These are phyloP conservation scores for Pseudogymnoascus destructans DNA, from an alignment of 2,329 filamentous ascomycete genomes.

Conservation along the genomic window DNA sequence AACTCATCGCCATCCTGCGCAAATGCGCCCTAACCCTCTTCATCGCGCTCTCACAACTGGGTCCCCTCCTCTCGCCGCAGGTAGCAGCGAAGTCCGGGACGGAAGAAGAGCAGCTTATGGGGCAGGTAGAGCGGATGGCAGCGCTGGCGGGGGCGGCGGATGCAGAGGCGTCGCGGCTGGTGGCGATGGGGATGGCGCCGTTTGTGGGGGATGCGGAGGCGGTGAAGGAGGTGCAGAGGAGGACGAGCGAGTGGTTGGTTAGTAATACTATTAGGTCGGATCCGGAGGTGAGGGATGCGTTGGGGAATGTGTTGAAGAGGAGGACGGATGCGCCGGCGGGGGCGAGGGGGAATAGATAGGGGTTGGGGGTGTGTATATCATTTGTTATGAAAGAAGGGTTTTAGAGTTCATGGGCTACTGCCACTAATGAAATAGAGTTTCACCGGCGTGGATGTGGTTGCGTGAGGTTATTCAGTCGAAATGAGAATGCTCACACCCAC, in stretches of 20 bases:
- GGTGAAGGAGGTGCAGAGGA: conserved; percentile 51
- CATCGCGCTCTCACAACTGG: conserved; percentile 72
- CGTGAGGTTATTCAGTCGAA: background rate
- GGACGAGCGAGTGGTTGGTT: conserved; percentile 76
- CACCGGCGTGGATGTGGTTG: background rate
- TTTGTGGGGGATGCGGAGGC: conserved; percentile 59
- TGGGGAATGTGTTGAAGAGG: conserved; percentile 53
- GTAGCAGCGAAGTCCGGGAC: conserved; percentile 25
- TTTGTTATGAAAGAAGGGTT: background rate
- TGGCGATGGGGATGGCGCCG: conserved; percentile 69
- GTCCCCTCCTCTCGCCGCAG: conserved; percentile 43
- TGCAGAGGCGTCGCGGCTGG: conserved; percentile 52
- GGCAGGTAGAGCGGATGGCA: conserved; percentile 57
- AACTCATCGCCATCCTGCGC: conserved; percentile 62
- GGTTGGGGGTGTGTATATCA: background rate
- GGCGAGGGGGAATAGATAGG: conserved; percentile 30
- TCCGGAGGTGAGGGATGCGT: conserved; percentile 68
- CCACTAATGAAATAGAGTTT: background rate
- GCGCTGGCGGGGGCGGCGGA: conserved; percentile 46
- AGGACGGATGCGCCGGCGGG: conserved; percentile 48
- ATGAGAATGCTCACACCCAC: background rate
- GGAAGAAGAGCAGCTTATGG: conserved; percentile 38
- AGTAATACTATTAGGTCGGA: conserved; percentile 72
- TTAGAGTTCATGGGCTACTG: background rate
- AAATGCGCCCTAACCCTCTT: conserved; percentile 66